These are phyloP conservation scores for Vicia faba DNA, from an alignment of 306 rosid species.

Conservation along the genomic window DNA sequence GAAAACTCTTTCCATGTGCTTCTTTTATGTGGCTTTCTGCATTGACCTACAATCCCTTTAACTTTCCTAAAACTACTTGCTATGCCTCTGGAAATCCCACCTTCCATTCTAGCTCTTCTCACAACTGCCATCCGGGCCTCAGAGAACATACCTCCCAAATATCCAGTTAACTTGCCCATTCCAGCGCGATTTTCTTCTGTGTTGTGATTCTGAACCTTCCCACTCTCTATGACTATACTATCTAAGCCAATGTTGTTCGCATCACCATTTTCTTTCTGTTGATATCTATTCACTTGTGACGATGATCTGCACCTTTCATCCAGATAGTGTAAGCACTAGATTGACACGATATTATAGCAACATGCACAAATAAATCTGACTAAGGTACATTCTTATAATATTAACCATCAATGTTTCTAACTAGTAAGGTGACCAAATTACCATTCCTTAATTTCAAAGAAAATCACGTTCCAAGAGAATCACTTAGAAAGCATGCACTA, in stretches of 20 bases:
- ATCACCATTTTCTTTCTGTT: constrained; percentile 40
- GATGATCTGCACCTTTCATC: constrained; percentile 52
- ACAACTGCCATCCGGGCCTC: constrained; percentile 41
- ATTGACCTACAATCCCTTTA: constrained; percentile 47
- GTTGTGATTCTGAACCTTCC: constrained; percentile 40
- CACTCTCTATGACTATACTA: constrained; percentile 53
- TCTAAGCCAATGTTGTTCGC: constrained; percentile 35
- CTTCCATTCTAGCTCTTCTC: constrained; percentile 39
- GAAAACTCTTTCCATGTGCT: constrained; percentile 35
- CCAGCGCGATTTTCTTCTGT: constrained; percentile 32
- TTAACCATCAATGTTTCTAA: not conserved
- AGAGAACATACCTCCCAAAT: constrained; percentile 58
- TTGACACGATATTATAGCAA: constrained; percentile 15
- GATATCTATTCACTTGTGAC: constrained; percentile 33
- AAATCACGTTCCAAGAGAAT: too few species aligned
- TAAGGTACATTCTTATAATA: not conserved
- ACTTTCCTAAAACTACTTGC: constrained; percentile 58
- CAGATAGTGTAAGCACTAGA: constrained; percentile 19
- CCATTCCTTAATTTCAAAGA: too few species aligned
- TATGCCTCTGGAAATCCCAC: constrained; percentile 47
- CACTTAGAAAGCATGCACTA: too few species aligned
- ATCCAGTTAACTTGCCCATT: constrained; percentile 40
- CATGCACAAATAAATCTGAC: constrained; percentile 21
- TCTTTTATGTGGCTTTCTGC: constrained; percentile 43
- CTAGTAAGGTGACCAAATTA: too few species aligned